Conservation (phyloP, 805 yeast species). For the Hemisphaericaspora nanyangensis region DNA sequence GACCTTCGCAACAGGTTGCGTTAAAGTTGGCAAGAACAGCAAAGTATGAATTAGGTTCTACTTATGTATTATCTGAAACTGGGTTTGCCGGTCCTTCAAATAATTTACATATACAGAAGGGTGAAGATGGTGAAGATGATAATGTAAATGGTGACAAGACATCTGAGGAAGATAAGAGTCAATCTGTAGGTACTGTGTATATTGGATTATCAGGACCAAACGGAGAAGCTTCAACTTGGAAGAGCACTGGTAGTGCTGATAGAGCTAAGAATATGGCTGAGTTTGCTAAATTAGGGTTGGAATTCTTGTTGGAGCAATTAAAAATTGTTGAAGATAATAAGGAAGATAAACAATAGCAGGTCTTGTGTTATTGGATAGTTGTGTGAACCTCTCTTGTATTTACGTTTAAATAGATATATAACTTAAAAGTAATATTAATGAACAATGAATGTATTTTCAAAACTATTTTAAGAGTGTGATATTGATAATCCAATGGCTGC, state of each 20-base stretch:
- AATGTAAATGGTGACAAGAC: conserved; percentile 11
- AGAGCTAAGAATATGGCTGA: conserved; percentile 69
- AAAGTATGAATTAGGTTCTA: conserved; percentile 75
- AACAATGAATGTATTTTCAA: too few species aligned
- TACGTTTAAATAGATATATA: too few species aligned
- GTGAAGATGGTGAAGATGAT: conserved; percentile 14
- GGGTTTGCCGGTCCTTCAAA: conserved; percentile 82
- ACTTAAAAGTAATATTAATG: too few species aligned
- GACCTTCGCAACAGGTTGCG: conserved; percentile 77
- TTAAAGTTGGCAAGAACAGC: conserved; percentile 73
- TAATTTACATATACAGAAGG: conserved; percentile 35
- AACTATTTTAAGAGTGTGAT: too few species aligned
- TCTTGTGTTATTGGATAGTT: too few species aligned
- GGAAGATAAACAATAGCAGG: background rate
- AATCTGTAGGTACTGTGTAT: conserved; percentile 59
- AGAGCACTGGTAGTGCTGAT: conserved; percentile 44
- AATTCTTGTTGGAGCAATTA: conserved; percentile 53
- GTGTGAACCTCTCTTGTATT: too few species aligned
- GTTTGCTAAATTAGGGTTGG: conserved; percentile 67
- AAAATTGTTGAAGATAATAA: conserved; percentile 12
- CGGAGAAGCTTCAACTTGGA: conserved; percentile 46
- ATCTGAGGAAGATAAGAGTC: conserved; percentile 11
- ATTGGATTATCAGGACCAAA: conserved; percentile 67
- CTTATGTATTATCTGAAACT: conserved; percentile 78
- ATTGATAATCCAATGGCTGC: too few species aligned